Conservation (phyloP, 257 asterid species). For the Verbascum thapsus region DNA sequence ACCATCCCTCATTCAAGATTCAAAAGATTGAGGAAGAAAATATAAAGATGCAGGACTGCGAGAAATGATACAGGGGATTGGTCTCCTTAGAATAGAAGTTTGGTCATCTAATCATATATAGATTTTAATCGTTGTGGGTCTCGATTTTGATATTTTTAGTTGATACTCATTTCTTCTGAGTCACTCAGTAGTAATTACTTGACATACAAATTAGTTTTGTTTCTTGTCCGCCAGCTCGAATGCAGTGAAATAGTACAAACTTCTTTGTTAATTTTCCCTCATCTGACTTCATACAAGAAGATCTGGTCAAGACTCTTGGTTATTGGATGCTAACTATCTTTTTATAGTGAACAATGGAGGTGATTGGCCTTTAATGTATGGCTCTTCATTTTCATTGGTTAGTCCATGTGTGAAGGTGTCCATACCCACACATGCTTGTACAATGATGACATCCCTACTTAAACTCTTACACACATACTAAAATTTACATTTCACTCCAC, state of each 20-base stretch:
- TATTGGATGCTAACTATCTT: too few relatives aligned
- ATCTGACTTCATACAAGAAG: neutral
- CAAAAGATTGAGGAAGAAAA: neutral
- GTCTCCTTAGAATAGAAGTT: neutral
- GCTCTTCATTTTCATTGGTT: neutral
- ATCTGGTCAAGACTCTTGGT: too few relatives aligned
- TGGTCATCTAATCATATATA: conserved; percentile 2
- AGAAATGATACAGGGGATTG: neutral
- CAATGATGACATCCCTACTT: neutral
- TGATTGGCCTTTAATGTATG: too few relatives aligned
- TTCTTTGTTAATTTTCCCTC: neutral
- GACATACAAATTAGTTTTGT: neutral
- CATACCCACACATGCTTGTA: neutral
- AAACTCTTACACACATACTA: neutral
- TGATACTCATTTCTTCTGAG: neutral
- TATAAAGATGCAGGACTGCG: neutral
- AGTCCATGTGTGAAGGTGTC: neutral
- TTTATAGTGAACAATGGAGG: too few relatives aligned
- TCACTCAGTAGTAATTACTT: neutral
- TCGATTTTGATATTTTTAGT: neutral
- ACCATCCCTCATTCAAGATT: conserved; percentile 11
- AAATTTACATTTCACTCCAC: too few relatives aligned
- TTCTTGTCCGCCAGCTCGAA: neutral
- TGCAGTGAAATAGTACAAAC: neutral
- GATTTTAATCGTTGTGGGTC: conserved; percentile 1